phyloP scores from a whole-genome alignment of 441 rosid species.

The Adansonia rubrostipa region DNA sequence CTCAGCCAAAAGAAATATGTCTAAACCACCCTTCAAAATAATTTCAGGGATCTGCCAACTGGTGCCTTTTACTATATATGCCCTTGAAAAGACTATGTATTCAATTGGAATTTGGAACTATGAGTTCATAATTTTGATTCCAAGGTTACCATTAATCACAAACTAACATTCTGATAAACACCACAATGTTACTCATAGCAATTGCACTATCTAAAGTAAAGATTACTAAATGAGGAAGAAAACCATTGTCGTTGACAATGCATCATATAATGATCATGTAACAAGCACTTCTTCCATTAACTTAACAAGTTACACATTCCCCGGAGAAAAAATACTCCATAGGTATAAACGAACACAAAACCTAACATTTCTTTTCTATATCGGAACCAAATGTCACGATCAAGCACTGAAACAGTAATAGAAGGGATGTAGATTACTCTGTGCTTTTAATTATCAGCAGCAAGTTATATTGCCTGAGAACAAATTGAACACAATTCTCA shows the following conservation, averaged over 20 bases:
- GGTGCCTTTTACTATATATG: background rate
- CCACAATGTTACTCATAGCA: background rate
- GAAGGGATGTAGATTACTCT: background rate
- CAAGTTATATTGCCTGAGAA: background rate
- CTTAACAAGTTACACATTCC: background rate
- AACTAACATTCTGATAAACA: background rate
- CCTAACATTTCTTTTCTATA: background rate
- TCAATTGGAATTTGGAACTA: background rate
- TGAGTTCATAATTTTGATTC: too few species aligned
- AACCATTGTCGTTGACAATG: background rate
- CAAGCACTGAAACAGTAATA: constrained; percentile 7
- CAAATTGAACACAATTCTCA: constrained; percentile 9
- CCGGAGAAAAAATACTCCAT: background rate
- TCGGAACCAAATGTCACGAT: background rate
- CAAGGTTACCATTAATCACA: too few species aligned
- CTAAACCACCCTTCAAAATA: too few species aligned
- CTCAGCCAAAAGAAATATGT: background rate
- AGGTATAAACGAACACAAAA: background rate
- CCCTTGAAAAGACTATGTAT: background rate
- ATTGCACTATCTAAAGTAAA: background rate
- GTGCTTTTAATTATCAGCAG: background rate
- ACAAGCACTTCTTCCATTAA: background rate
- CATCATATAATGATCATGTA: background rate
- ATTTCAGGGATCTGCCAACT: background rate
- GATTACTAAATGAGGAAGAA: background rate